Evolutionary conservation across 2,329 filamentous ascomycete genomes (phyloP).

Genomic region (Harringtonia aguacate): DNA sequence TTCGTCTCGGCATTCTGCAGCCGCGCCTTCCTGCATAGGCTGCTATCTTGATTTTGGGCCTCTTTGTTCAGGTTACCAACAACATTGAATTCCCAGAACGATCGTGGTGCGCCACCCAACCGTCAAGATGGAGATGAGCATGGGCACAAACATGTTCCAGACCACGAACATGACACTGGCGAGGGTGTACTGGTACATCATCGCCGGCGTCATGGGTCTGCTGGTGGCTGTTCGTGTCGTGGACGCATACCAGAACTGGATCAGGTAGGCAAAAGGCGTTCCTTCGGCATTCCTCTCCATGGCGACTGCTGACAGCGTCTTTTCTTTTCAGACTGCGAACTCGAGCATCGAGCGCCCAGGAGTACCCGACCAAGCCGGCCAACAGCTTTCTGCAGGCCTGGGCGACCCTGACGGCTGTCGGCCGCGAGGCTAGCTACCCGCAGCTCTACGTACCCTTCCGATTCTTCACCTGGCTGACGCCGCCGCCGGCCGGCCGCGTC

Average conservation of each 20-base stretch:
- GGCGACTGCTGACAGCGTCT: not conserved
- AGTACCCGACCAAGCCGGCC: conserved; percentile 41
- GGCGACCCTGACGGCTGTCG: conserved; percentile 47
- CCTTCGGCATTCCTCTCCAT: not conserved
- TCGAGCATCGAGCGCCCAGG: conserved; percentile 29
- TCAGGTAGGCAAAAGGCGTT: conserved; percentile 32
- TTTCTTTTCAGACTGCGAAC: conserved; percentile 35
- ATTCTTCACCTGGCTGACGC: conserved; percentile 43
- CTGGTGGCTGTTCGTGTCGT: conserved; percentile 29
- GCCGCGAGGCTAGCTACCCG: conserved; percentile 45
- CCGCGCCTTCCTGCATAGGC: too few species aligned
- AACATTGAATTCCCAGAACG: too few species aligned
- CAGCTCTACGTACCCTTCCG: conserved; percentile 37
- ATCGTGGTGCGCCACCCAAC: too few species aligned
- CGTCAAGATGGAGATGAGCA: conserved; percentile 14
- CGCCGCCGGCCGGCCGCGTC: conserved; percentile 46
- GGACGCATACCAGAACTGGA: conserved; percentile 27
- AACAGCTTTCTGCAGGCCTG: conserved; percentile 36
- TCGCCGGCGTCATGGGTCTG: conserved; percentile 35
- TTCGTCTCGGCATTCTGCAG: too few species aligned
- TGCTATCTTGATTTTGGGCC: too few species aligned
- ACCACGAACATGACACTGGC: conserved; percentile 39
- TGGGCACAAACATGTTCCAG: conserved; percentile 29
- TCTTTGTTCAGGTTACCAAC: too few species aligned
- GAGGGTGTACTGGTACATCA: conserved; percentile 47